Conservation (phyloP, 495 filamentous ascomycete genomes). For the Recurvomyces mirabilis region DNA sequence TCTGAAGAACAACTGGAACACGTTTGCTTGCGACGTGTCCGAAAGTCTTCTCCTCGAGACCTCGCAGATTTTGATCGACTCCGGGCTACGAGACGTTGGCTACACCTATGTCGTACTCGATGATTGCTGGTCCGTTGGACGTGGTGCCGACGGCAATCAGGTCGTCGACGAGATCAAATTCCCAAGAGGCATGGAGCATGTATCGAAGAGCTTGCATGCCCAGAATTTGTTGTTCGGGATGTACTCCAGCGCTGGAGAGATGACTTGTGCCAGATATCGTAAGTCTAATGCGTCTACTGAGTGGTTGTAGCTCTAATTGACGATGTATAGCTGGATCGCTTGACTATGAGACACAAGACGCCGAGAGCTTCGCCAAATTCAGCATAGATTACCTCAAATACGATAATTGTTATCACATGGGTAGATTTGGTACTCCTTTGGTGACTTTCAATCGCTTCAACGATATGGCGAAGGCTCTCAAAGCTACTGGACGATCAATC, state of each 20-base stretch:
- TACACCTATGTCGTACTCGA: background rate
- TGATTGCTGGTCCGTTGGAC: constrained; percentile 1
- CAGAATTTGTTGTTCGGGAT: constrained; percentile 30
- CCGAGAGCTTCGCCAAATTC: constrained; percentile 35
- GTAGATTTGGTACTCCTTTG: background rate
- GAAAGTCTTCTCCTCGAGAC: background rate
- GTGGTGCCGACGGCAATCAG: background rate
- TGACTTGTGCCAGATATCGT: constrained; percentile 15
- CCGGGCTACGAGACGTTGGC: background rate
- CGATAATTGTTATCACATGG: constrained; percentile 39
- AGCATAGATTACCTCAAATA: constrained; percentile 40
- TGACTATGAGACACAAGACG: constrained; percentile 39
- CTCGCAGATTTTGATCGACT: background rate
- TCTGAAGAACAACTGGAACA: constrained; percentile 2
- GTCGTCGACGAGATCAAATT: constrained; percentile 16
- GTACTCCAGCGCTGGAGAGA: constrained; percentile 27
- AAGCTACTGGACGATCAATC: constrained; percentile 27
- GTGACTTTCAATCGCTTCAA: constrained; percentile 17
- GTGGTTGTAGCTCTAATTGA: background rate
- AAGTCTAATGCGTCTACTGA: background rate
- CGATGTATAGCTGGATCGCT: constrained; percentile 33
- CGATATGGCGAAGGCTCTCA: constrained; percentile 30
- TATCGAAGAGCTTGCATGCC: constrained; percentile 26
- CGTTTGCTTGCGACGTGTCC: background rate
- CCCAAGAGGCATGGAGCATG: constrained; percentile 28